Evolutionary conservation across 257 asterid species (phyloP).

Genomic region (Striga asiatica): DNA sequence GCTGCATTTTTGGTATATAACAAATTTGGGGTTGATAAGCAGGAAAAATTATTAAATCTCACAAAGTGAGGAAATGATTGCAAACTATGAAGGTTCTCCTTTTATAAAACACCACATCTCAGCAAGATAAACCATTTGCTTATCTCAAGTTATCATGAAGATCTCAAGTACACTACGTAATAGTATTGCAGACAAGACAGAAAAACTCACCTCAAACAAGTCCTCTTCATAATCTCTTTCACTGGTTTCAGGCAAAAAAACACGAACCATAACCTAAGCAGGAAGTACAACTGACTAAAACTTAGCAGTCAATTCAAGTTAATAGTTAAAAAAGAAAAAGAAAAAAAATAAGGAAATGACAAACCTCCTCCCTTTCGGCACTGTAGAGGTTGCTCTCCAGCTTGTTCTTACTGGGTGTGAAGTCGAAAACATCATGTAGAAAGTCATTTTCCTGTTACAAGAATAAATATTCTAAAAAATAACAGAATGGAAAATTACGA

Average conservation of each 20-base stretch:
- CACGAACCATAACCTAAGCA: conserved; percentile 9
- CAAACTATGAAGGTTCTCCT: too few species aligned
- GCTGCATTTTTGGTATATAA: too few species aligned
- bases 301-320: not conserved
- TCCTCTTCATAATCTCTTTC: conserved; percentile 11
- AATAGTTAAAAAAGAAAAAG: not conserved
- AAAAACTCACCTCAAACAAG: conserved; percentile 5
- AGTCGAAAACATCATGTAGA: conserved; percentile 24
- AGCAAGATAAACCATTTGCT: too few species aligned
- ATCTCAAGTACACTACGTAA: too few species aligned
- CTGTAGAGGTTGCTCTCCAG: conserved; percentile 10
- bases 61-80: too few species aligned
- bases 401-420: conserved; percentile 12
- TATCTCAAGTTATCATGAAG: too few species aligned
- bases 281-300: too few species aligned
- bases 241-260: conserved; percentile 16
- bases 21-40: too few species aligned
- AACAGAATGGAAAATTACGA: not conserved
- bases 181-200: not conserved
- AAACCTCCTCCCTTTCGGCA: conserved; percentile 25
- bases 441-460: conserved; percentile 19
- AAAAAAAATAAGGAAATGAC: not conserved
- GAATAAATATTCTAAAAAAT: not conserved
- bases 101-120: too few species aligned
- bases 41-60: too few species aligned